Conservation (phyloP, 1,284 basidiomycete species). For the Chalciporus sp. region DNA sequence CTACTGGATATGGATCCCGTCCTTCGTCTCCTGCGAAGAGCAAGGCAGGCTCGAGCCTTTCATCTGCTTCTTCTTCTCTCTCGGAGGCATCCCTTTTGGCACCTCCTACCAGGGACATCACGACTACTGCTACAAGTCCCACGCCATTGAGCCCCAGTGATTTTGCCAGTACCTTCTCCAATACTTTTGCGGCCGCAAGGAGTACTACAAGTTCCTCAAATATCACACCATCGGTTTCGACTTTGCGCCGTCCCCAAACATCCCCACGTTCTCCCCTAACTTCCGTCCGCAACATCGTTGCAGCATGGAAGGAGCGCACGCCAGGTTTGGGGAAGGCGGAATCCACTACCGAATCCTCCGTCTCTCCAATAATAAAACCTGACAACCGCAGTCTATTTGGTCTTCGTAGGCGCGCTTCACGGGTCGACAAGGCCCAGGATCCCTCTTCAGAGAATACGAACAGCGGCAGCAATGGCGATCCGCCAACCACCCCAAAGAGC, state of each 20-base stretch:
- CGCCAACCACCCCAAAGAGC: slow-evolving; percentile 30
- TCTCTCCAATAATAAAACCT: slow-evolving; percentile 21
- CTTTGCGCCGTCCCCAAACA: slow-evolving; percentile 51
- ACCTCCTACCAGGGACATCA: slow-evolving; percentile 35
- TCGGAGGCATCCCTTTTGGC: slow-evolving; percentile 42
- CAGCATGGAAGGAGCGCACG: slow-evolving; percentile 75
- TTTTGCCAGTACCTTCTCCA: slow-evolving; percentile 37
- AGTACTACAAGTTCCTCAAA: slow-evolving; percentile 20
- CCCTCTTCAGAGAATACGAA: slow-evolving; percentile 15
- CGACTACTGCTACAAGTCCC: slow-evolving; percentile 25
- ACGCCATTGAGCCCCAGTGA: slow-evolving; percentile 35
- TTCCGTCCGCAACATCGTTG: slow-evolving; percentile 77
- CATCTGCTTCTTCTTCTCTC: slow-evolving; percentile 20
- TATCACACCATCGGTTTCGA: slow-evolving; percentile 29
- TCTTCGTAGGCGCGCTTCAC: slow-evolving; percentile 58
- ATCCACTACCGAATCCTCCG: slow-evolving; percentile 26
- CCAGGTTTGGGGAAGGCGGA: slow-evolving; percentile 39
- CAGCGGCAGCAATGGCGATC: slow-evolving; percentile 20
- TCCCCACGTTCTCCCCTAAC: slow-evolving; percentile 69
- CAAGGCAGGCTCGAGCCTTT: slow-evolving; percentile 38
- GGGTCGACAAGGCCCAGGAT: slow-evolving; percentile 39
- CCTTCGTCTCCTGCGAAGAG: slow-evolving; percentile 51
- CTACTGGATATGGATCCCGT: slow-evolving; percentile 39
- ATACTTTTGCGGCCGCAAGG: slow-evolving; percentile 35
- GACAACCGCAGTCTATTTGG: slow-evolving; percentile 57